phyloP scores from a whole-genome alignment of 2,329 filamentous ascomycete genomes.

The Trichoderma brevicompactum region DNA sequence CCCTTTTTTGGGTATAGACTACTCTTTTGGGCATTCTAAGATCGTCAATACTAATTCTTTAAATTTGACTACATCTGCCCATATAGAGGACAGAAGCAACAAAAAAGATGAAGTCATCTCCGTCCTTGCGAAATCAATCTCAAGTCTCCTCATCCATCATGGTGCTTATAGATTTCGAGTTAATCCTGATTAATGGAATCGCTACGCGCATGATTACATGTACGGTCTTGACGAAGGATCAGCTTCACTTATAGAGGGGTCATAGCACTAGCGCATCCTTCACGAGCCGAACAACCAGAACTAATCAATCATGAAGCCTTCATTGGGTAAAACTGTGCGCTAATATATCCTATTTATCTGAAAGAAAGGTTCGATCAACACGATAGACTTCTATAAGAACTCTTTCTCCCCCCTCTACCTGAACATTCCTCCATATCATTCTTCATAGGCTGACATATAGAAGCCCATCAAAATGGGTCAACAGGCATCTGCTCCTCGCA shows the following conservation, averaged over 20 bases:
- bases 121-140: background rate
- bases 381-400: background rate
- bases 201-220: too few relatives aligned
- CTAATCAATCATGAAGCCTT: background rate
- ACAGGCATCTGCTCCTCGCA: constrained; percentile 32
- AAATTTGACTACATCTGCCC: background rate
- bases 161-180: too few relatives aligned
- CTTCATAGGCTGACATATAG: background rate
- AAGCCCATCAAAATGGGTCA: constrained; percentile 30
- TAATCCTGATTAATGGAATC: too few relatives aligned
- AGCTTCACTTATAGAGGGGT: background rate
- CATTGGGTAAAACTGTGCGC: background rate
- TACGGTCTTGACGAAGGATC: too few relatives aligned
- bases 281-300: too few relatives aligned
- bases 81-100: background rate
- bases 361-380: background rate
- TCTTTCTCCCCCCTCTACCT: background rate
- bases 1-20: background rate
- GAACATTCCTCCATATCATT: background rate
- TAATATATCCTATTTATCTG: background rate
- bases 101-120: background rate
- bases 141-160: too few relatives aligned
- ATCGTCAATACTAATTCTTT: background rate
- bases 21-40: background rate
- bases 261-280: constrained; percentile 1